Conservation (phyloP, 352 stramenopile species). For the Phytophthora constricta region DNA sequence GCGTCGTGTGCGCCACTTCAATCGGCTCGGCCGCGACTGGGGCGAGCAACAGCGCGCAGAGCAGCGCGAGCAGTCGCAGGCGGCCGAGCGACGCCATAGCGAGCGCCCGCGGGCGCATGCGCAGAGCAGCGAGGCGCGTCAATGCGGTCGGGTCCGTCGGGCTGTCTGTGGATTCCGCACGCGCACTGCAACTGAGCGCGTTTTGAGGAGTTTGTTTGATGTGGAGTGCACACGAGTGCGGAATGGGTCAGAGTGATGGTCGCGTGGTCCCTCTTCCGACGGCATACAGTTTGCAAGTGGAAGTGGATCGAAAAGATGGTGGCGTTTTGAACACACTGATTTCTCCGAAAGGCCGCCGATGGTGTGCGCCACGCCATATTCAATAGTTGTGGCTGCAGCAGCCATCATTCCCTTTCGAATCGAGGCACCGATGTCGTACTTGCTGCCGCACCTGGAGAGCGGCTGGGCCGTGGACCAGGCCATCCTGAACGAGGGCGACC, state of each 20-base stretch:
- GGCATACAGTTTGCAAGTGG: background rate
- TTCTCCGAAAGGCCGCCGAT: background rate
- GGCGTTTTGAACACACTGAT: too few relatives aligned
- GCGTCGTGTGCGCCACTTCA: conserved; percentile 1
- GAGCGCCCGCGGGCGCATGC: background rate
- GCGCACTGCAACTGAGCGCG: background rate
- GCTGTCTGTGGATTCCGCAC: background rate
- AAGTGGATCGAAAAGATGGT: background rate
- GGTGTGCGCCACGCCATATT: background rate
- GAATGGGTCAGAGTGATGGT: conserved; percentile 35
- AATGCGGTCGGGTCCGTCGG: background rate
- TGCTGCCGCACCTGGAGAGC: conserved; percentile 97
- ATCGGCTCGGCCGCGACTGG: background rate
- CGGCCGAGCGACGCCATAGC: background rate
- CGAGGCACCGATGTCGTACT: conserved; percentile 92
- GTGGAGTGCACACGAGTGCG: conserved; percentile 18
- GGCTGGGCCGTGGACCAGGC: conserved; percentile 99
- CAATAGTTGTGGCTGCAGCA: background rate
- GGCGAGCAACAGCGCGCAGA: conserved; percentile 8
- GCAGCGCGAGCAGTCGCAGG: conserved; percentile 3
- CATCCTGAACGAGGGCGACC: conserved; percentile 98
- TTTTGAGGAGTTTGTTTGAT: conserved; percentile 18
- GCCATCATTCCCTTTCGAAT: too few relatives aligned
- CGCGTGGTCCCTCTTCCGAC: conserved; percentile 13
- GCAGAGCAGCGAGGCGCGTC: background rate